Evolutionary conservation across 139 green algal genomes (phyloP).

Genomic region (Coelastrella sp.): DNA sequence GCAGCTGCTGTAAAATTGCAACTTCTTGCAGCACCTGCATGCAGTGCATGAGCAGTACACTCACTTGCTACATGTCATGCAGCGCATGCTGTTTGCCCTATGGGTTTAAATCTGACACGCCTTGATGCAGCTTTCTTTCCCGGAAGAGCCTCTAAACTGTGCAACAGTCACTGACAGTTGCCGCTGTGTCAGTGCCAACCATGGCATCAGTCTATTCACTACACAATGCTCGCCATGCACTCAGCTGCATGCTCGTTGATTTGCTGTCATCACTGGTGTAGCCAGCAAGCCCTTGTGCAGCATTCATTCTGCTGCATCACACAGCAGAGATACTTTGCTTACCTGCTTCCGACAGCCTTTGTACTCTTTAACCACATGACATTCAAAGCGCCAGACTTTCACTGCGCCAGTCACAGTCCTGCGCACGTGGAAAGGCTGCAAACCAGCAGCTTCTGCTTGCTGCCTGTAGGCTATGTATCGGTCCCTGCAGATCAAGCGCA

Average conservation of each 20-base stretch:
- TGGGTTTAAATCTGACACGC: not conserved
- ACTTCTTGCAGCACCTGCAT: conserved; percentile 29
- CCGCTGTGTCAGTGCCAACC: not conserved
- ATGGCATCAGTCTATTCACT: not conserved
- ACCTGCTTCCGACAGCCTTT: conserved; percentile 31
- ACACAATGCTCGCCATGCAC: not conserved
- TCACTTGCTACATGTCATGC: not conserved
- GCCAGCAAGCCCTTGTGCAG: not conserved
- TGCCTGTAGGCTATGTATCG: not conserved
- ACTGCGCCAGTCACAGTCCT: not conserved
- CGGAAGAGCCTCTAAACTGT: not conserved
- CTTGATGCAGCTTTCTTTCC: not conserved
- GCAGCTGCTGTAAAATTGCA: conserved; percentile 31
- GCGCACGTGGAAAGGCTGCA: conserved; percentile 5
- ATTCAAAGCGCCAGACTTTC: conserved; percentile 1
- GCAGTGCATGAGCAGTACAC: not conserved
- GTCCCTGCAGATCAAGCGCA: not conserved
- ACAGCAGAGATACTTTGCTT: not conserved
- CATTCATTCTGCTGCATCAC: not conserved
- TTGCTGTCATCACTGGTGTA: not conserved
- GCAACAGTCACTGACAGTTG: not conserved
- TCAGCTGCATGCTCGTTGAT: not conserved
- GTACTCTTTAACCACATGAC: conserved; percentile 46
- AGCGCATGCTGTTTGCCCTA: not conserved
- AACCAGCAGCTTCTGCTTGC: not conserved